A percentile compares a stretch with the other conserved stretches of the same genome.
phyloP scores from a whole-genome alignment of 2,329 filamentous ascomycete genomes.

The Penicillium thymicola region DNA sequence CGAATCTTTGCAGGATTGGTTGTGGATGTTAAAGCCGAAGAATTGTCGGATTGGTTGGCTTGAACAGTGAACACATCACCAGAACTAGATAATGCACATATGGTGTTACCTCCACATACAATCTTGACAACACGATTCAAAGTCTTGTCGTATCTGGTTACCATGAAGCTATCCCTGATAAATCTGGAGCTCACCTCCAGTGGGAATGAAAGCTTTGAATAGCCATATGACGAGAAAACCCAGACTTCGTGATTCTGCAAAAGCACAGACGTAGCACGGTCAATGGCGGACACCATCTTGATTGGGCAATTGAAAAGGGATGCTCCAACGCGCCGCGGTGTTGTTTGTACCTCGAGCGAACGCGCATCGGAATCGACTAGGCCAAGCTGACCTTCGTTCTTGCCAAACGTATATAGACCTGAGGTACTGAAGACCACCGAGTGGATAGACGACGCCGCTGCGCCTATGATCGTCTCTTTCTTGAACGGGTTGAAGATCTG shows the following conservation, averaged over 20 bases:
- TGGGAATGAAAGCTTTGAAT: constrained; percentile 84
- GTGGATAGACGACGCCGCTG: constrained; percentile 85
- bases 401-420: constrained; percentile 89
- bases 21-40: constrained; percentile 66
- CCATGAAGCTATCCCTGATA: constrained; percentile 62
- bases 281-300: constrained; percentile 78
- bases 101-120: constrained; percentile 82
- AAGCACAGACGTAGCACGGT: constrained; percentile 80
- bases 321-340: constrained; percentile 81
- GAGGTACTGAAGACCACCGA: constrained; percentile 81
- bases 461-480: constrained; percentile 74
- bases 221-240: constrained; percentile 94
- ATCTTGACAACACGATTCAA: constrained; percentile 72
- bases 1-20: constrained; percentile 91
- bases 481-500: constrained; percentile 92
- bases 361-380: constrained; percentile 93
- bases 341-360: constrained; percentile 77
- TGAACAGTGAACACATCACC: constrained; percentile 87
- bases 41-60: constrained; percentile 65
- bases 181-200: constrained; percentile 69
- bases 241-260: constrained; percentile 85
- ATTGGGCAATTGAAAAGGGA: constrained; percentile 74
- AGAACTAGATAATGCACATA: constrained; percentile 77
- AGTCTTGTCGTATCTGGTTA: constrained; percentile 61
- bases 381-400: constrained; percentile 89